These are phyloP conservation scores for Penicillium expansum DNA, from an alignment of 2,329 filamentous ascomycete genomes.

Conservation along the genomic window DNA sequence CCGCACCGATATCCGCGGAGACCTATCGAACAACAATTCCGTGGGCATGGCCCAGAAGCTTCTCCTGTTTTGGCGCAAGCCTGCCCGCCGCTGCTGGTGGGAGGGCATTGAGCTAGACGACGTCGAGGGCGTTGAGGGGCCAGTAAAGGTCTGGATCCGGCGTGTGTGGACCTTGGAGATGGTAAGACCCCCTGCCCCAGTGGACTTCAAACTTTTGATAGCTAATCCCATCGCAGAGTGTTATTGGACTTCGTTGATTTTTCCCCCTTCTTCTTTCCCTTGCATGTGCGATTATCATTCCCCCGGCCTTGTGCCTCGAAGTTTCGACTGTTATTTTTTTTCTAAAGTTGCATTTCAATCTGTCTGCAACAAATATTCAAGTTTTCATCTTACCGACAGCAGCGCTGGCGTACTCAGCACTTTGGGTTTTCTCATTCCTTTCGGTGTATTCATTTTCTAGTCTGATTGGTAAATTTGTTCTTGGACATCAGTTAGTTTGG, in stretches of 20 bases:
- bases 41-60: constrained; percentile 99
- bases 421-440: constrained; percentile 13
- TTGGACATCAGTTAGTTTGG: neutral
- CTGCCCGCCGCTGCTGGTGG: constrained; percentile 97
- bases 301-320: constrained; percentile 20
- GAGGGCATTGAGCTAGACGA: constrained; percentile 89
- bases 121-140: constrained; percentile 86
- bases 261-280: constrained; percentile 15
- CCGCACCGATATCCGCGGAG: constrained; percentile 81
- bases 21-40: constrained; percentile 69
- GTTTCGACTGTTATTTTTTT: constrained; percentile 11
- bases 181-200: constrained; percentile 45
- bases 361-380: constrained; percentile 1
- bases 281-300: constrained; percentile 21
- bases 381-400: constrained; percentile 5
- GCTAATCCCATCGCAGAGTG: constrained; percentile 56
- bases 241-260: constrained; percentile 69
- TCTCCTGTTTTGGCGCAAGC: constrained; percentile 96
- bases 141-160: constrained; percentile 96
- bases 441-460: constrained; percentile 12
- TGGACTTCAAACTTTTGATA: neutral
- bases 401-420: constrained; percentile 21
- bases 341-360: constrained; percentile 9
- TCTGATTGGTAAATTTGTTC: constrained; percentile 9
- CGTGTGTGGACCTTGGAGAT: constrained; percentile 99